Evolutionary conservation across 306 rosid genomes (phyloP).

Genomic region (Arachis hypogaea): DNA sequence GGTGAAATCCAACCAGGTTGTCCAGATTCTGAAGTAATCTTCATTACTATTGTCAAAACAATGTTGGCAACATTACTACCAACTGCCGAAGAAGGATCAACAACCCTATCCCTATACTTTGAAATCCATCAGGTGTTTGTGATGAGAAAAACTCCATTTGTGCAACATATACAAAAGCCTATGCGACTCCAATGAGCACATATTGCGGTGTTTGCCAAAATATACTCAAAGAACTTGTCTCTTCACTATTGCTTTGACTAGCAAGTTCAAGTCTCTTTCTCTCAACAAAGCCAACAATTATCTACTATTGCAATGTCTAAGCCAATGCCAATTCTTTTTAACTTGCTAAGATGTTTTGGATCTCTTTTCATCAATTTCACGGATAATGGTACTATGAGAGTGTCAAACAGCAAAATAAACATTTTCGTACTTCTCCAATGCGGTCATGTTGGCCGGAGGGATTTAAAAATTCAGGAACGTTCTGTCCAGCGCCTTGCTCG

Average conservation of each 20-base stretch:
- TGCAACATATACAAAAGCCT: constrained; percentile 61
- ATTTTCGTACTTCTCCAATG: constrained; percentile 52
- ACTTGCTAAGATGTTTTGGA: constrained; percentile 52
- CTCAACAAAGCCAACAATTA: constrained; percentile 57
- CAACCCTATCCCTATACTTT: constrained; percentile 62
- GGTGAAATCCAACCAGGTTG: constrained; percentile 66
- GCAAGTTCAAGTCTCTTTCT: constrained; percentile 44
- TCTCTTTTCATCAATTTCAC: constrained; percentile 41
- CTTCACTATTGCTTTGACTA: constrained; percentile 19
- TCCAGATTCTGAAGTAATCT: constrained; percentile 49
- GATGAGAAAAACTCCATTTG: constrained; percentile 65
- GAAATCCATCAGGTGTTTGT: constrained; percentile 59
- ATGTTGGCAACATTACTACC: constrained; percentile 59
- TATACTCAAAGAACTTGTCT: constrained; percentile 57
- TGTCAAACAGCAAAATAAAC: constrained; percentile 54
- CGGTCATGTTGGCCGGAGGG: constrained; percentile 71
- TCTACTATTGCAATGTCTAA: constrained; percentile 47
- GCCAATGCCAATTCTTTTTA: constrained; percentile 60
- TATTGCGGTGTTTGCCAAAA: constrained; percentile 73
- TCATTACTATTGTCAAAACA: constrained; percentile 55
- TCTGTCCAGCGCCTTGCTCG: constrained; percentile 64
- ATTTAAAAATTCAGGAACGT: constrained; percentile 45
- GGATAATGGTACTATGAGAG: constrained; percentile 46
- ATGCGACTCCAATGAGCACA: constrained; percentile 57
- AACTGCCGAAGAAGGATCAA: constrained; percentile 59